Percentiles rank a stretch among this genome's conserved stretches.
These are phyloP conservation scores for Russula abietina DNA, from an alignment of 768 basidiomycete species.

Conservation along the genomic window DNA sequence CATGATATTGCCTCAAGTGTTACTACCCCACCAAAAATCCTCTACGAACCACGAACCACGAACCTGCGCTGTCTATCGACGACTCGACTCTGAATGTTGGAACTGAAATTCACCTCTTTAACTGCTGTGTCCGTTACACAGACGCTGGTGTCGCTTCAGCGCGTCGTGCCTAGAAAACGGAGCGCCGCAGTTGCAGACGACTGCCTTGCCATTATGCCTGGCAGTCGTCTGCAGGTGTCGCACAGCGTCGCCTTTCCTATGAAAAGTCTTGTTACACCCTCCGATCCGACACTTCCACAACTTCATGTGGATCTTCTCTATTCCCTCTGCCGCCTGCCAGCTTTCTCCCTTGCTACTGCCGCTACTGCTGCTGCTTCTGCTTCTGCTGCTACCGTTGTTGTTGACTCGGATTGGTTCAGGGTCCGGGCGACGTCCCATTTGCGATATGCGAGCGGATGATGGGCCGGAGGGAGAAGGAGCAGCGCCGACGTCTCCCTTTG, in stretches of 20 bases:
- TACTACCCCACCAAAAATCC: neutral
- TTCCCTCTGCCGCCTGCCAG: conserved; percentile 6
- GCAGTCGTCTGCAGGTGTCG: conserved; percentile 20
- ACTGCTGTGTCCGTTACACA: conserved; percentile 3
- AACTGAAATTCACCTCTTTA: neutral
- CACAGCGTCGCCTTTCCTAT: conserved; percentile 17
- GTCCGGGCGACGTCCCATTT: neutral
- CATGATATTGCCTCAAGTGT: neutral
- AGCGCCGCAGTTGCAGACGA: conserved; percentile 19
- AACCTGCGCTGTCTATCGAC: neutral
- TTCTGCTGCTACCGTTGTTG: too few relatives aligned
- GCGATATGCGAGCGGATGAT: conserved; percentile 6
- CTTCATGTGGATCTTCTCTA: conserved; percentile 16
- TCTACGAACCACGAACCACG: too few relatives aligned
- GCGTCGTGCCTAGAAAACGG: conserved; percentile 20
- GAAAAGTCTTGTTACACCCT: conserved; percentile 18
- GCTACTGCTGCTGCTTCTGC: neutral
- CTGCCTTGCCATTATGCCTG: conserved; percentile 18
- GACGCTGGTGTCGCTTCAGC: conserved; percentile 20
- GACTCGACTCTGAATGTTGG: neutral
- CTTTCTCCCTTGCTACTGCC: neutral
- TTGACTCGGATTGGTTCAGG: neutral
- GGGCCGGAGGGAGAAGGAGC: neutral
- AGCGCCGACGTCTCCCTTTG: neutral
- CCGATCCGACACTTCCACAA: conserved; percentile 20